A percentile compares a stretch with the other conserved stretches of the same genome.
Evolutionary conservation across 805 yeast species (phyloP).

Genomic region (Kodamaea leandrae): DNA sequence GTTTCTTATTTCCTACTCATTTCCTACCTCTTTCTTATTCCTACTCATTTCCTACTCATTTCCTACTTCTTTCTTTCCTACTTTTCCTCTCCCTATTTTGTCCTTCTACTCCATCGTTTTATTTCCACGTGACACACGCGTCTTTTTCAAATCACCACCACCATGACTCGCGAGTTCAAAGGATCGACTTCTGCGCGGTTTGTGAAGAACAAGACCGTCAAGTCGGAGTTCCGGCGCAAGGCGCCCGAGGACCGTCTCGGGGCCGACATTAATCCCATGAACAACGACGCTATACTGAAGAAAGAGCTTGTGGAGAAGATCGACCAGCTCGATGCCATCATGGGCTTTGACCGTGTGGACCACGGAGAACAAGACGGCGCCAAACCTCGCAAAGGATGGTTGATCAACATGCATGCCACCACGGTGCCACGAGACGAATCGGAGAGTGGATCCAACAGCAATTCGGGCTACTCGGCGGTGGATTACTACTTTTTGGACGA

Average conservation of each 20-base stretch:
- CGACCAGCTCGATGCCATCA: conserved; percentile 69
- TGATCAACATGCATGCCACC: conserved; percentile 91
- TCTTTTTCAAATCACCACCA: not conserved
- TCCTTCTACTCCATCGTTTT: not conserved
- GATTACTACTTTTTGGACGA: conserved; percentile 93
- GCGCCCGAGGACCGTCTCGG: conserved; percentile 3
- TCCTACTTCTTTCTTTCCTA: too few species aligned
- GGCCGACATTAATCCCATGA: conserved; percentile 34
- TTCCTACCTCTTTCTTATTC: too few species aligned
- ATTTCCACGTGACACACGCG: not conserved
- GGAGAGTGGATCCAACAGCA: conserved; percentile 37
- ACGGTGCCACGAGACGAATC: conserved; percentile 45
- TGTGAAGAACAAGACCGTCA: conserved; percentile 39
- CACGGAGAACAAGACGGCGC: conserved; percentile 57
- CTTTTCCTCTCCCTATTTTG: too few species aligned
- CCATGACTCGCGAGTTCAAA: conserved; percentile 22
- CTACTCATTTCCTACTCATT: too few species aligned
- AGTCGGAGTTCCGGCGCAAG: conserved; percentile 18
- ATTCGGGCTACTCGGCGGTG: conserved; percentile 75
- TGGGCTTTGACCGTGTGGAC: conserved; percentile 86
- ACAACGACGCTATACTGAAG: conserved; percentile 39
- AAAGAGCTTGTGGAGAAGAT: conserved; percentile 55
- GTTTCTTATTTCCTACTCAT: too few species aligned
- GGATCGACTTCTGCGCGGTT: conserved; percentile 55
- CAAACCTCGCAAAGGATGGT: conserved; percentile 74